A percentile compares a stretch with the other conserved stretches of the same genome.
phyloP scores from a whole-genome alignment of 148 eudicot genomes.

The Dianthus caryophyllus region DNA sequence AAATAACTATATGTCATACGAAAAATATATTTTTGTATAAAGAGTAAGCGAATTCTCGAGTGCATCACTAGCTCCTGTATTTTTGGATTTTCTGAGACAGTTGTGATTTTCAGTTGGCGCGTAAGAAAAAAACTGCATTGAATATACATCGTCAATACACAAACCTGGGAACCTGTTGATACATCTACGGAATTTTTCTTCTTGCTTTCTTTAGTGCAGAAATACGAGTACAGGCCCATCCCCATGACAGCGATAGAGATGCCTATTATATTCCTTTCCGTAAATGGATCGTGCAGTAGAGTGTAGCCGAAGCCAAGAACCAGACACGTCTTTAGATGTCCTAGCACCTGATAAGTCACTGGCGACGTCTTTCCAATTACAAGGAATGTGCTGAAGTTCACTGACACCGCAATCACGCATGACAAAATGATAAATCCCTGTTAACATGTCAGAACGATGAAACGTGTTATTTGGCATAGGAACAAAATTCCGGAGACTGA shows the following conservation, averaged over 20 bases:
- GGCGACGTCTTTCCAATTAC: conserved; percentile 97
- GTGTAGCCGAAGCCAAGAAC: conserved; percentile 89
- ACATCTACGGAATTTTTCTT: conserved; percentile 35
- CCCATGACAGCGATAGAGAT: conserved; percentile 76
- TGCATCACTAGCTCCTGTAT: too few relatives aligned
- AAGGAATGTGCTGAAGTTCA: conserved; percentile 89
- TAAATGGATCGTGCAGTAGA: conserved; percentile 77
- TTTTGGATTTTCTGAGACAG: too few relatives aligned
- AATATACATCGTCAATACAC: not conserved
- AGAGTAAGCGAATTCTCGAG: too few relatives aligned
- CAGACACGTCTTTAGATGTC: conserved; percentile 86
- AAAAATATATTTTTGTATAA: not conserved
- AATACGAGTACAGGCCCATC: conserved; percentile 80
- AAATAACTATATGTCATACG: not conserved
- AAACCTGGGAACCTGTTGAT: conserved; percentile 50
- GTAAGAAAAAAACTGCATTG: too few relatives aligned
- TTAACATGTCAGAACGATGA: not conserved
- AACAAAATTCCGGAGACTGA: too few relatives aligned
- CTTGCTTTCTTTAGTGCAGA: conserved; percentile 64
- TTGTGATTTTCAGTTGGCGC: too few relatives aligned
- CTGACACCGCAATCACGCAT: conserved; percentile 83
- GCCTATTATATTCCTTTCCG: conserved; percentile 66
- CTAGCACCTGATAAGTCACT: conserved; percentile 88
- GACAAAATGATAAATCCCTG: conserved; percentile 79
- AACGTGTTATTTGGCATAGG: not conserved